Base-by-base conservation (phyloP, 2,329 filamentous ascomycete species). In the Fusarium siculi region DNA sequence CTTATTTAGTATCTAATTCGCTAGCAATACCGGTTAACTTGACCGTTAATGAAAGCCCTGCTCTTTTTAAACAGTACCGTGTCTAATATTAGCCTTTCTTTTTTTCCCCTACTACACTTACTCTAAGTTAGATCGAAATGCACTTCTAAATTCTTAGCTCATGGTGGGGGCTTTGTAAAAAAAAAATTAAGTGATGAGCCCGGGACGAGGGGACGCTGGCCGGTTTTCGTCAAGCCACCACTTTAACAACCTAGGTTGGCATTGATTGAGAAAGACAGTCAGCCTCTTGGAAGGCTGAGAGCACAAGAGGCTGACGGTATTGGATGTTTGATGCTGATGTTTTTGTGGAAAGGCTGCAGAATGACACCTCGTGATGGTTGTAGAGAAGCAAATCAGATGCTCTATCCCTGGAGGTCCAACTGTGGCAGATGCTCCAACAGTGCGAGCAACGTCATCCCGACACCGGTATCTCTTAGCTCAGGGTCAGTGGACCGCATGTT, bases 361-460 rank as follows among this genome's bases (percentile, higher is more conserved):
- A 58, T 68, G 57, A 50, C 39, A 59, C 54, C 50, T 55, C 54
- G 63, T 71, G 50, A 73, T 58, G 34, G 15, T 32, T 25, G 25
- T 44, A 25, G 39, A 54, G 25, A 55, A 40, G 42, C 68, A 68
- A 72, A 49, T 65, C 49, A 65, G 43, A 49, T 55, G 34, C 58
- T 63, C 54, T 47, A 56, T 55, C 28, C 40, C 37, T 46, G 9
- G n/a, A 14, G 15, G 53, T 34, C 32, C 28, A 49, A 63, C 50
- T 50, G 63, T 75, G 64, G 70, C 70, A 70, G 67, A 56, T 53
- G 66, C 23, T 49, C 36, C 64, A 59, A 76, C 74, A 76, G 74
- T 76, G 74, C 71, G 74, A 76, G 63, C 53, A 63, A 32, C 32
- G 43, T 62, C 65, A 60, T 63, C 56, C 42, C 34, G 34, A 37